These are phyloP conservation scores for Trichoderma harzianum DNA, from an alignment of 2,329 filamentous ascomycete species.

Conservation along the genomic window DNA sequence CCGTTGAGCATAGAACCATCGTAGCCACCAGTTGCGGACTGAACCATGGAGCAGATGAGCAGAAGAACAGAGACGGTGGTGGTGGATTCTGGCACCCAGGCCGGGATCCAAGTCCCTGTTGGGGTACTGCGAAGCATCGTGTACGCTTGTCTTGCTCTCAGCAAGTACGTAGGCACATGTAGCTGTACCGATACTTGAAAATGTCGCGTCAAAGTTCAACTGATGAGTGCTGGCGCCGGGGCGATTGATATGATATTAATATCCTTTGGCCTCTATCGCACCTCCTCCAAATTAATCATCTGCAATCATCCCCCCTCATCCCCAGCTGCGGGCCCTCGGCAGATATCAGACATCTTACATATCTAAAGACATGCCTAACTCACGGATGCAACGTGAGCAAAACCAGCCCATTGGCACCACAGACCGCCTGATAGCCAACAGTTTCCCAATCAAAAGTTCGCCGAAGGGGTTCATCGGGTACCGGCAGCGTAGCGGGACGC, in stretches of 20 bases:
- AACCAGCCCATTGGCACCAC: background rate
- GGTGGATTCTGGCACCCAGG: slow-evolving; percentile 45
- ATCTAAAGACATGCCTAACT: background rate
- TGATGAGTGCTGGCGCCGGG: background rate
- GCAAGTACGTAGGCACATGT: background rate
- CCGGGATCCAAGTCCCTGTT: slow-evolving; percentile 46
- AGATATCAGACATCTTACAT: background rate
- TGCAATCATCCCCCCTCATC: background rate
- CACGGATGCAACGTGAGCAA: background rate
- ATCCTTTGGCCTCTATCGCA: background rate
- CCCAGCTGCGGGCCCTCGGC: background rate
- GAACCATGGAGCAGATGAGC: slow-evolving; percentile 43
- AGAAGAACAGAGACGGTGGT: slow-evolving; percentile 38
- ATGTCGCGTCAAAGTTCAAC: background rate
- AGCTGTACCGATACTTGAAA: background rate
- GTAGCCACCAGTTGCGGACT: slow-evolving; percentile 38
- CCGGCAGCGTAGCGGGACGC: background rate
- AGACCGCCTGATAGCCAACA: background rate
- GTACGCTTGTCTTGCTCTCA: background rate
- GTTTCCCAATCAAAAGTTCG: slow-evolving; percentile 12
- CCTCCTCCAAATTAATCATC: background rate
- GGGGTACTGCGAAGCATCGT: slow-evolving; percentile 19
- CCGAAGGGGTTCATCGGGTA: slow-evolving; percentile 2
- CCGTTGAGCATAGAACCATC: slow-evolving; percentile 55
- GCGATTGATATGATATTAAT: background rate